phyloP scores from a whole-genome alignment of 768 basidiomycete species.

The Hypholoma fasciculare region DNA sequence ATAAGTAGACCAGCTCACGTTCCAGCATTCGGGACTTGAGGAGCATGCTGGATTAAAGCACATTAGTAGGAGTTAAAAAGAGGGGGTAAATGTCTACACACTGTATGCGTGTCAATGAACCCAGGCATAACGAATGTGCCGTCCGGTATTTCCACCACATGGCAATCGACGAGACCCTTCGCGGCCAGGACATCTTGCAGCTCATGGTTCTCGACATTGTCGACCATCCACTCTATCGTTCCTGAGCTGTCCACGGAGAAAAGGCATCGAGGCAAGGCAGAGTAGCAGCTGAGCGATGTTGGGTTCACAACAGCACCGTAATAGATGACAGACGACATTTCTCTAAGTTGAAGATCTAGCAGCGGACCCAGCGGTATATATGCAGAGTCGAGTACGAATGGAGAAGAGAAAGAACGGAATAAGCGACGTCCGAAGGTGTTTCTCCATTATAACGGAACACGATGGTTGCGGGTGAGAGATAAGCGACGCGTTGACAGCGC shows the following conservation, averaged over 20 bases:
- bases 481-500: neutral
- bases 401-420: neutral
- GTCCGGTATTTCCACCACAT: slow-evolving; percentile 41
- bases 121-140: slow-evolving; percentile 84
- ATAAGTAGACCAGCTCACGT: slow-evolving; percentile 37
- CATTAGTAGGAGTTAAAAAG: neutral
- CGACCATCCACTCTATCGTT: slow-evolving; percentile 70
- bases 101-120: slow-evolving; percentile 90
- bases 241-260: slow-evolving; percentile 49
- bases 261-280: slow-evolving; percentile 51
- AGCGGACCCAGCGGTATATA: neutral
- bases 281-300: slow-evolving; percentile 37
- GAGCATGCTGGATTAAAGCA: slow-evolving; percentile 58
- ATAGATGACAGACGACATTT: slow-evolving; percentile 27
- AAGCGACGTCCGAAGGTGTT: neutral
- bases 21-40: slow-evolving; percentile 76
- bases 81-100: slow-evolving; percentile 34
- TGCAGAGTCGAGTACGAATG: neutral
- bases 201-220: slow-evolving; percentile 48
- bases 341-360: neutral
- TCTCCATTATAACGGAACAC: slow-evolving; percentile 5
- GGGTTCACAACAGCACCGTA: slow-evolving; percentile 64
- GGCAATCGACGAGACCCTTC: slow-evolving; percentile 48
- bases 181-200: slow-evolving; percentile 51
- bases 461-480: slow-evolving; percentile 5